Evolutionary conservation across 208 protist genomes (phyloP).

Genomic region (Wallacemonas rigidus): DNA sequence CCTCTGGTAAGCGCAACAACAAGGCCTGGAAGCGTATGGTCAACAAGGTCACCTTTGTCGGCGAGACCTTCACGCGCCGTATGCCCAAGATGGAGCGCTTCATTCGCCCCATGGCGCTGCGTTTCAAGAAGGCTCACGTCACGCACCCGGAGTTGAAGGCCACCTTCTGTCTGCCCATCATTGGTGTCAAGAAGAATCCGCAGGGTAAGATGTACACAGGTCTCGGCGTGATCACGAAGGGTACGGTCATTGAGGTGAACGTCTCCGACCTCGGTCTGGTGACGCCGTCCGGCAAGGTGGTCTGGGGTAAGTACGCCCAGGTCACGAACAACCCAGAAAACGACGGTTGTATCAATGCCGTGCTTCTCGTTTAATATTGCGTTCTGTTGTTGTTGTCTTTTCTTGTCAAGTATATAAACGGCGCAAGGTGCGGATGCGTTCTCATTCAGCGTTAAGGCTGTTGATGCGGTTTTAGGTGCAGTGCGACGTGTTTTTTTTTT

Average conservation of each 20-base stretch:
- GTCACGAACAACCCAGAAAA: slow-evolving; percentile 99
- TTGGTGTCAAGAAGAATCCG: slow-evolving; percentile 99
- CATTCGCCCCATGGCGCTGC: slow-evolving; percentile 98
- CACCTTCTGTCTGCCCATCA: slow-evolving; percentile 99
- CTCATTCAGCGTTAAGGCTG: no score
- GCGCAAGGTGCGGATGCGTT: no score
- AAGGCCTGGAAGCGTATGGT: slow-evolving; percentile 99
- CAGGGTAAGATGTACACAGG: slow-evolving; percentile 98
- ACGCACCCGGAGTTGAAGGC: slow-evolving; percentile 99
- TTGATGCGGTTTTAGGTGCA: no score
- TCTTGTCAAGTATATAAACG: background rate
- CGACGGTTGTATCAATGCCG: slow-evolving; percentile 99
- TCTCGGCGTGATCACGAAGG: slow-evolving; percentile 99
- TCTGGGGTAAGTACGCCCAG: slow-evolving; percentile 99
- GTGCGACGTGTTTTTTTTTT: slow-evolving; percentile 15
- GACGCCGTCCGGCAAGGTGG: slow-evolving; percentile 99
- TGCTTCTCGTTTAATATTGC: slow-evolving; percentile 97
- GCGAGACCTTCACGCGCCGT: slow-evolving; percentile 99
- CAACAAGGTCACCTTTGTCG: slow-evolving; percentile 99
- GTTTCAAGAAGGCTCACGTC: slow-evolving; percentile 99
- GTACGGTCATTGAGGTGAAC: slow-evolving; percentile 99
- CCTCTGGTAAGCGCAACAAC: slow-evolving; percentile 93
- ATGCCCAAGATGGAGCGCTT: slow-evolving; percentile 99
- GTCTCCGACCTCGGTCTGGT: slow-evolving; percentile 99
- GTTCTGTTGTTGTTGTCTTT: slow-evolving; percentile 13